A percentile compares a stretch with the other conserved stretches of the same genome.
phyloP scores from a whole-genome alignment of 2,329 filamentous ascomycete species.

The Ceratocystis colombiana region DNA sequence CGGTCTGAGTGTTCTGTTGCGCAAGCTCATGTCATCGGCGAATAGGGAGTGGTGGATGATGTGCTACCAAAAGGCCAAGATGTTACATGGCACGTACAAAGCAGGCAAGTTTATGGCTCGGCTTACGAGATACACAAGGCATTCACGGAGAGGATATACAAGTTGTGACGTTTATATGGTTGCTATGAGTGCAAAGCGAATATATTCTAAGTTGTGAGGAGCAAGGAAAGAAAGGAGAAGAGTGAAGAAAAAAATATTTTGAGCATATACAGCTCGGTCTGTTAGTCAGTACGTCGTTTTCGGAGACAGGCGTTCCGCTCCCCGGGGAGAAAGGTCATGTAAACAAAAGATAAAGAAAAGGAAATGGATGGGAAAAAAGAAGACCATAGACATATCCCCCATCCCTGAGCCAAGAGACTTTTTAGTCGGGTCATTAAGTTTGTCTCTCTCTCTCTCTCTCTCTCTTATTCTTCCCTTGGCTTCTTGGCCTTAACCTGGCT shows the following conservation, averaged over 20 bases:
- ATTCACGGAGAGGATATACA: background rate
- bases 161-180: background rate
- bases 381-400: background rate
- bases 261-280: background rate
- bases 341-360: background rate
- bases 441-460: background rate
- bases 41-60: background rate
- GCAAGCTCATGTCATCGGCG: background rate
- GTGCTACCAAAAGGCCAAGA: background rate
- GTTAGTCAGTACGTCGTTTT: background rate
- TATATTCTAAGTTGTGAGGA: background rate
- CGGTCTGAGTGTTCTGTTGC: background rate
- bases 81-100: background rate
- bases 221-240: background rate
- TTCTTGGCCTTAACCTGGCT: background rate
- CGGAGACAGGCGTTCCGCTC: conserved; percentile 12
- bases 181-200: background rate
- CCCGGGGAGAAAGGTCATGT: conserved; percentile 16
- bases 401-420: background rate
- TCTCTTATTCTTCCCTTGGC: background rate
- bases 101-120: too few species aligned
- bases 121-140: too few species aligned
- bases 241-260: conserved; percentile 4
- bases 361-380: background rate
- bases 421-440: too few species aligned